Percentiles rank a stretch among this genome's conserved stretches.
phyloP scores from a whole-genome alignment of 352 stramenopile species.

The Phytophthora cactorum region DNA sequence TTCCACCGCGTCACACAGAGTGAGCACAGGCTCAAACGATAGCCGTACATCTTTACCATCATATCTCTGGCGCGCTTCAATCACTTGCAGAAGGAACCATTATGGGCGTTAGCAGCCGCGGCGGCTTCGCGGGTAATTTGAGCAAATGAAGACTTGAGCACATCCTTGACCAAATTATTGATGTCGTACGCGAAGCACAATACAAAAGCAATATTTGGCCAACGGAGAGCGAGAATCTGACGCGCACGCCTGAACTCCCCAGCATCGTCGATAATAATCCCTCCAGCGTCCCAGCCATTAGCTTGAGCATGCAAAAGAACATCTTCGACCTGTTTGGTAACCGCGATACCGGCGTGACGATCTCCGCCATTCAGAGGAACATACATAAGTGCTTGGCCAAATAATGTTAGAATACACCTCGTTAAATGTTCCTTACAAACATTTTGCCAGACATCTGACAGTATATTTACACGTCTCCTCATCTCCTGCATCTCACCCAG shows the following conservation, averaged over 20 bases:
- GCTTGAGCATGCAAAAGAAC: background rate
- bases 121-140: constrained; percentile 10
- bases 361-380: background rate
- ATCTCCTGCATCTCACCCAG: background rate
- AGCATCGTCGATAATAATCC: constrained; percentile 20
- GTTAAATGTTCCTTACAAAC: constrained; percentile 3
- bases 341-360: constrained; percentile 12
- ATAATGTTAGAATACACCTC: constrained; percentile 2
- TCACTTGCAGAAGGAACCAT: constrained; percentile 4
- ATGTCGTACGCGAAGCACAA: constrained; percentile 14
- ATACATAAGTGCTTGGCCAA: constrained; percentile 4
- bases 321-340: constrained; percentile 9
- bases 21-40: background rate
- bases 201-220: constrained; percentile 8
- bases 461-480: constrained; percentile 4
- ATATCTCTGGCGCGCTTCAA: background rate
- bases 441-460: constrained; percentile 17
- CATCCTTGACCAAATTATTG: constrained; percentile 30
- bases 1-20: constrained; percentile 14
- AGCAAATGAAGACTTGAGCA: constrained; percentile 11
- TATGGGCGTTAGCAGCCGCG: constrained; percentile 5
- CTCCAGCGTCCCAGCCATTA: constrained; percentile 8
- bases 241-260: constrained; percentile 10
- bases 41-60: constrained; percentile 14
- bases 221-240: constrained; percentile 1